A percentile compares a stretch with the other conserved stretches of the same genome.
Conservation (phyloP, 2,329 filamentous ascomycete genomes). For the Chaetothyriales sp. region DNA sequence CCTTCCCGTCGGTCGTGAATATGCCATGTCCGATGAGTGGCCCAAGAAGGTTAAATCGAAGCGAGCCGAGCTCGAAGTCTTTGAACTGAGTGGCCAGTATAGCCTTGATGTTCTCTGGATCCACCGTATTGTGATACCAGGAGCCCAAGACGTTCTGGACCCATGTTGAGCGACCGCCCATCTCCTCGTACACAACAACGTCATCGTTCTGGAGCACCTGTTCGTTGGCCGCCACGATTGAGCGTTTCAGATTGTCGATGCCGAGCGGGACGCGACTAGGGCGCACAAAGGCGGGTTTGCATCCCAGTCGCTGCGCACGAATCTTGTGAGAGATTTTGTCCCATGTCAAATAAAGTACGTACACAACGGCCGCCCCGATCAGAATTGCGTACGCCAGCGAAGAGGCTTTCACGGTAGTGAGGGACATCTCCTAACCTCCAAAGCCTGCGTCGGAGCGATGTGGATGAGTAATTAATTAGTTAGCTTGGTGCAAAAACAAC, state of each 20-base stretch:
- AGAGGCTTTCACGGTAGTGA: too few species aligned
- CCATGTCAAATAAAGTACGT: too few species aligned
- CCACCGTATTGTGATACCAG: constrained; percentile 20
- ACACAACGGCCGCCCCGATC: too few species aligned
- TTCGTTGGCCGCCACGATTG: constrained; percentile 10
- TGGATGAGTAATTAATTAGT: too few species aligned
- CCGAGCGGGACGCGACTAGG: constrained; percentile 9
- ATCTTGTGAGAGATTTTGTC: too few species aligned
- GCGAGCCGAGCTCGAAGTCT: constrained; percentile 67
- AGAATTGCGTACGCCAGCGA: too few species aligned
- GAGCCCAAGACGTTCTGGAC: constrained; percentile 11
- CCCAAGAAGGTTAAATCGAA: constrained; percentile 60
- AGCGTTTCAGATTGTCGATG: constrained; percentile 8
- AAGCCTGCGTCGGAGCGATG: too few species aligned
- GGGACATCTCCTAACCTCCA: too few species aligned
- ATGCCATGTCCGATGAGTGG: constrained; percentile 33
- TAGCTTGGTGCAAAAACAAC: too few species aligned
- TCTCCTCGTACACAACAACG: constrained; percentile 6
- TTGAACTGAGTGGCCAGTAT: constrained; percentile 69
- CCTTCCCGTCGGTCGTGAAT: constrained; percentile 58
- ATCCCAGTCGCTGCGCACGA: constrained; percentile 10
- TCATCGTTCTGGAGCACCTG: constrained; percentile 10
- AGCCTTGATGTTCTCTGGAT: constrained; percentile 60
- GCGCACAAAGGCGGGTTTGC: constrained; percentile 8
- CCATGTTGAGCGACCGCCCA: constrained; percentile 9